Conservation (phyloP, 1,139 yeast species). For the Hyphopichia khmerensis region DNA sequence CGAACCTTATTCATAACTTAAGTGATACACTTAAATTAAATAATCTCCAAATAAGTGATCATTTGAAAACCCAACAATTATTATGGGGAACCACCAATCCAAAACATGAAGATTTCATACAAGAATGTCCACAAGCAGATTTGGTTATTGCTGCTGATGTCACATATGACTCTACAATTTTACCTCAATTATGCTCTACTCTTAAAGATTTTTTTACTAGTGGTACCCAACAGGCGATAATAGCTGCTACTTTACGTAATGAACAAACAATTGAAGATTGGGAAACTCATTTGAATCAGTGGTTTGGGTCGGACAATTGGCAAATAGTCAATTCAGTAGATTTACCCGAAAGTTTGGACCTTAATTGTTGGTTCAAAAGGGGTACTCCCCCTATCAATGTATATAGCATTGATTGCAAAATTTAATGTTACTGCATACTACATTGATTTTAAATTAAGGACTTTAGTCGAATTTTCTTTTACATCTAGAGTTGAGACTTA, state of each 20-base stretch:
- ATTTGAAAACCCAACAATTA: slow-evolving; percentile 27
- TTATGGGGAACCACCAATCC: slow-evolving; percentile 55
- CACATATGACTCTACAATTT: slow-evolving; percentile 68
- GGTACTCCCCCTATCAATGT: slow-evolving; percentile 45
- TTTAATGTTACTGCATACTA: no score
- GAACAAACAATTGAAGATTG: slow-evolving; percentile 54
- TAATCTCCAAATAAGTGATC: slow-evolving; percentile 13
- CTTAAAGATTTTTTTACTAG: slow-evolving; percentile 37
- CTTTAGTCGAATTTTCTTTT: no score
- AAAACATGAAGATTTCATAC: slow-evolving; percentile 31
- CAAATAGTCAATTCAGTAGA: slow-evolving; percentile 14
- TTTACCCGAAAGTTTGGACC: slow-evolving; percentile 17
- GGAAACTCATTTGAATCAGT: slow-evolving; percentile 38
- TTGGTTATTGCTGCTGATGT: slow-evolving; percentile 79
- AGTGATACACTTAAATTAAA: slow-evolving; percentile 49
- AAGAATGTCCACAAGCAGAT: slow-evolving; percentile 29
- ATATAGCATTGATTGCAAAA: slow-evolving; percentile 30
- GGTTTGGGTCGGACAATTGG: slow-evolving; percentile 29
- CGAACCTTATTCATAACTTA: slow-evolving; percentile 55
- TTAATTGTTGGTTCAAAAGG: slow-evolving; percentile 27
- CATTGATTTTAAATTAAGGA: no score
- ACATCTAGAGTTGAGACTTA: no score
- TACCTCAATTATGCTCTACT: slow-evolving; percentile 56
- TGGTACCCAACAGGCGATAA: slow-evolving; percentile 37
- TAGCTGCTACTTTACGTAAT: slow-evolving; percentile 77